Conservation (phyloP, 345 rosid species). For the Carallia brachiata region DNA sequence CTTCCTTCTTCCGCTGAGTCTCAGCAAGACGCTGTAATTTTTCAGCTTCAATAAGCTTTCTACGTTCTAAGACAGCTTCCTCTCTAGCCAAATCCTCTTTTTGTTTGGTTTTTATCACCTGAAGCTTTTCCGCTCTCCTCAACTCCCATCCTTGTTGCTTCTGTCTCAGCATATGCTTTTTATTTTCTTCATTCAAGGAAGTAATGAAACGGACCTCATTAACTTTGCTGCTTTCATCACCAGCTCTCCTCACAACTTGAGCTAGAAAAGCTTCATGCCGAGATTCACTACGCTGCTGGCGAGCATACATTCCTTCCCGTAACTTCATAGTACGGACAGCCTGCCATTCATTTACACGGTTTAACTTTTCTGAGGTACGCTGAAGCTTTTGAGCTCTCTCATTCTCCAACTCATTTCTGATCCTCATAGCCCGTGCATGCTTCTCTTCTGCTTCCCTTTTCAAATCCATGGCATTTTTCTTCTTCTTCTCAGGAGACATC, state of each 20-base stretch:
- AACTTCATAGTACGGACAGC: slow-evolving; percentile 67
- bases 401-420: slow-evolving; percentile 67
- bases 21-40: slow-evolving; percentile 78
- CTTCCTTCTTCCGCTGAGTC: slow-evolving; percentile 75
- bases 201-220: slow-evolving; percentile 82
- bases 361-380: slow-evolving; percentile 70
- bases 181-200: slow-evolving; percentile 75
- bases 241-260: slow-evolving; percentile 78
- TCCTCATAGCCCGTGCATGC: slow-evolving; percentile 74
- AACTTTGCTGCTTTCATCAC: slow-evolving; percentile 82
- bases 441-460: slow-evolving; percentile 76
- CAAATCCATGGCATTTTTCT: slow-evolving; percentile 63
- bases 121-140: slow-evolving; percentile 78
- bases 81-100: slow-evolving; percentile 77
- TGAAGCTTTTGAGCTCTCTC: slow-evolving; percentile 78
- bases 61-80: slow-evolving; percentile 75
- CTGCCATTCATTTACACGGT: slow-evolving; percentile 77
- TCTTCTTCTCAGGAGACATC: slow-evolving; percentile 77
- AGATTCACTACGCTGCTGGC: slow-evolving; percentile 70
- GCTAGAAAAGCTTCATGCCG: slow-evolving; percentile 82
- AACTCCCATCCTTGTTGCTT: slow-evolving; percentile 71
- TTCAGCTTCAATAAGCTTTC: slow-evolving; percentile 76
- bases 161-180: slow-evolving; percentile 72
- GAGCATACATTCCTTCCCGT: slow-evolving; percentile 75
- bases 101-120: slow-evolving; percentile 61